Evolutionary conservation across 306 rosid genomes (phyloP).

Genomic region (Coriaria nepalensis): DNA sequence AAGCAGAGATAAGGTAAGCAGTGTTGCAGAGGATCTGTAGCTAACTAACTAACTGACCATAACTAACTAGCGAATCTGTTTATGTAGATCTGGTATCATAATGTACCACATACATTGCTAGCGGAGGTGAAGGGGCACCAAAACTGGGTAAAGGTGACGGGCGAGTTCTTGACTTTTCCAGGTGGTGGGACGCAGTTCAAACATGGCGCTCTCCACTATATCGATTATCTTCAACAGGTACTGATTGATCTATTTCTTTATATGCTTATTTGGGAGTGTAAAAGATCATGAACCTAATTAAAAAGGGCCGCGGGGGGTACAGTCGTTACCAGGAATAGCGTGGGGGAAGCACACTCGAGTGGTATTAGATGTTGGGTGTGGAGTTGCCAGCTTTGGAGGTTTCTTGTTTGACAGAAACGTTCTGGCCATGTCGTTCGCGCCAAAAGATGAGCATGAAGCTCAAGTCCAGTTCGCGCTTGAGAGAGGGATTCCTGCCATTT

Average conservation of each 20-base stretch:
- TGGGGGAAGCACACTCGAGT: conserved; percentile 80
- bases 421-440: conserved; percentile 80
- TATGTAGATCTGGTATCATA: conserved; percentile 86
- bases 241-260: neutral
- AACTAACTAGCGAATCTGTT: too few species aligned
- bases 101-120: conserved; percentile 59
- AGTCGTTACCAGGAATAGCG: conserved; percentile 53
- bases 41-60: too few species aligned
- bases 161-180: conserved; percentile 80
- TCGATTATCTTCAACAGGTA: conserved; percentile 69
- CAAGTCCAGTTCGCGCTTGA: conserved; percentile 92
- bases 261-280: neutral
- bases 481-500: conserved; percentile 86
- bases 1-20: conserved; percentile 65
- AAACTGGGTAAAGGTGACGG: conserved; percentile 82
- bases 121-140: conserved; percentile 95
- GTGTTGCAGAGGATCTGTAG: neutral
- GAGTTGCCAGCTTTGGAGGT: conserved; percentile 93
- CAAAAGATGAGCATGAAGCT: conserved; percentile 95
- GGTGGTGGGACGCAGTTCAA: conserved; percentile 97
- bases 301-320: too few species aligned
- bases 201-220: conserved; percentile 85
- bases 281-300: neutral
- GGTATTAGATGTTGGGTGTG: conserved; percentile 82
- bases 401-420: conserved; percentile 76